Conservation (phyloP, 192 early-diverging fungal species). For the Entophlyctis helioformis region DNA sequence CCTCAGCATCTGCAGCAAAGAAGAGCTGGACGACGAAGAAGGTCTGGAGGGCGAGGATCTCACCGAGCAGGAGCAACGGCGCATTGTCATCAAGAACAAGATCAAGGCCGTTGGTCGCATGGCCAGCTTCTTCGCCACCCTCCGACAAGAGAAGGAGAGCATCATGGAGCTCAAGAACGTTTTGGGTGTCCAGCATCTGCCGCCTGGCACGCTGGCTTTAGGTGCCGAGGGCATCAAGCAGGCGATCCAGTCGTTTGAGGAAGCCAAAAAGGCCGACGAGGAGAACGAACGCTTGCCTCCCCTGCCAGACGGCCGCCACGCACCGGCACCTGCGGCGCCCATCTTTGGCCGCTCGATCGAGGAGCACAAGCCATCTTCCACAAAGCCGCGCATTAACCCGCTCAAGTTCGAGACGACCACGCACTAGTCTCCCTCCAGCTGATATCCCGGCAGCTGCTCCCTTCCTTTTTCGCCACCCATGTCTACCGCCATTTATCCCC, state of each 20-base stretch:
- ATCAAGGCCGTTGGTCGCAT: constrained; percentile 89
- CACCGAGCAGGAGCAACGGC: constrained; percentile 47
- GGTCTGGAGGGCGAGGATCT: no score
- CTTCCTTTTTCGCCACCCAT: no score
- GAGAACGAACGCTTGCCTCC: constrained; percentile 93
- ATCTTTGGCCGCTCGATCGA: constrained; percentile 24
- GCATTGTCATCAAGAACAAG: constrained; percentile 67
- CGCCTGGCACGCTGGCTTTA: constrained; percentile 72
- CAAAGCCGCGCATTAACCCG: no score
- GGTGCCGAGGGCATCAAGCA: constrained; percentile 88
- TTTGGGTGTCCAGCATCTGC: constrained; percentile 72
- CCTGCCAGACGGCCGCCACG: constrained; percentile 20
- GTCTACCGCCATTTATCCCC: no score
- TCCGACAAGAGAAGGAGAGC: constrained; percentile 81
- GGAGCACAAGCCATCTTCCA: no score
- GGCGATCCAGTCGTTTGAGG: constrained; percentile 84
- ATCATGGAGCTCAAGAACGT: constrained; percentile 88
- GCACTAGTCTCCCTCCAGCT: no score
- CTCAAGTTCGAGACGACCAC: no score
- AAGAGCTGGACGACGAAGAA: constrained; percentile 71
- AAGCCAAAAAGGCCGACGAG: constrained; percentile 77
- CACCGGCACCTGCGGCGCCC: constrained; percentile 30
- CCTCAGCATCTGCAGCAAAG: constrained; percentile 89
- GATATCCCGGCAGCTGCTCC: no score
- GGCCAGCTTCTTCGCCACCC: constrained; percentile 76